Percentiles rank a stretch among this genome's conserved stretches.
phyloP scores from a whole-genome alignment of 352 stramenopile species.

The Pythium diclinum region DNA sequence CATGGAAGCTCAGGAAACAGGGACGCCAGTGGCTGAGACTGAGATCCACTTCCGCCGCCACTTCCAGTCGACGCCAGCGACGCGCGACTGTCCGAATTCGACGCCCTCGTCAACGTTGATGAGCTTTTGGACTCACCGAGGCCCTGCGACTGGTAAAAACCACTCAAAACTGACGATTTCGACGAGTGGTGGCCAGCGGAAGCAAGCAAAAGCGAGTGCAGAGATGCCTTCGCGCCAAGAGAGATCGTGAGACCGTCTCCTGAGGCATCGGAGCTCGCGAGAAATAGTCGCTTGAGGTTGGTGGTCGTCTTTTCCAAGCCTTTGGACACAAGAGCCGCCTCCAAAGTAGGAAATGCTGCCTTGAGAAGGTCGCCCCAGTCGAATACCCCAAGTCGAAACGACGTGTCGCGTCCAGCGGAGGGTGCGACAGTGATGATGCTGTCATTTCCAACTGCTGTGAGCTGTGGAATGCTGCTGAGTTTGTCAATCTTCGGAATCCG shows the following conservation, averaged over 20 bases:
- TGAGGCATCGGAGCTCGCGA: constrained; percentile 17
- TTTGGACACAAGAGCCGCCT: constrained; percentile 21
- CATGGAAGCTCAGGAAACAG: constrained; percentile 1
- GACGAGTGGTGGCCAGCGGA: constrained; percentile 8
- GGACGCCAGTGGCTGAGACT: not conserved
- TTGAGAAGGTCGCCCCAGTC: constrained; percentile 47
- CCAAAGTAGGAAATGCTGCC: constrained; percentile 30
- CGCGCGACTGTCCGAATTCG: constrained; percentile 12
- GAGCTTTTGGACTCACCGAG: constrained; percentile 15
- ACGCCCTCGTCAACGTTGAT: constrained; percentile 11
- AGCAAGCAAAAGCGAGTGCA: constrained; percentile 17
- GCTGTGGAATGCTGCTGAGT: not conserved
- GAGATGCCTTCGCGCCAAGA: constrained; percentile 7
- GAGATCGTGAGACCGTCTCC: constrained; percentile 9
- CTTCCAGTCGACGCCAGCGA: constrained; percentile 7
- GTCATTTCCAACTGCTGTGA: not conserved
- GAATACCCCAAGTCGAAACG: constrained; percentile 16
- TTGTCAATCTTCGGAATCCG: constrained; percentile 10
- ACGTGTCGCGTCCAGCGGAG: not conserved
- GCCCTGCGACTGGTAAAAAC: not conserved
- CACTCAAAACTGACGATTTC: not conserved
- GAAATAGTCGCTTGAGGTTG: constrained; percentile 34
- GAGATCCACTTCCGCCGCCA: not conserved
- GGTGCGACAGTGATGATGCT: constrained; percentile 20
- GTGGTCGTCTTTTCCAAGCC: constrained; percentile 22